phyloP scores from a whole-genome alignment of 2,329 filamentous ascomycete species.

The Graphilbum fragrans region DNA sequence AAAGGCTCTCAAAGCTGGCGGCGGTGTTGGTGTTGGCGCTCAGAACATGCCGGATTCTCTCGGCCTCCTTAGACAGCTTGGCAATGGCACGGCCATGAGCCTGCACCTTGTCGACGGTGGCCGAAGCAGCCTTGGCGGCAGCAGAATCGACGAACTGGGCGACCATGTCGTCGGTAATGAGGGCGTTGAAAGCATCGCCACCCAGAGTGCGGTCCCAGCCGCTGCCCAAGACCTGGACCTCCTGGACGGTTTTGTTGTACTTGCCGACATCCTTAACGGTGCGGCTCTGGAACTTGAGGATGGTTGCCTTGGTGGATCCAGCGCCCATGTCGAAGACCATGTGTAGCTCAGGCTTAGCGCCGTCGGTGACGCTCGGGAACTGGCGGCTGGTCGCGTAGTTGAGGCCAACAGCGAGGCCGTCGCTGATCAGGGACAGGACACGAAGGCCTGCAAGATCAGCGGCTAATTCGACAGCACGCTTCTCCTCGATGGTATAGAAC shows the following conservation, averaged over 20 bases:
- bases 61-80: slow-evolving; percentile 87
- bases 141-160: slow-evolving; percentile 61
- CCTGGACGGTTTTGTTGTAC: slow-evolving; percentile 93
- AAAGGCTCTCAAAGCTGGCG: slow-evolving; percentile 75
- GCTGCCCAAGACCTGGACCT: slow-evolving; percentile 76
- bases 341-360: slow-evolving; percentile 80
- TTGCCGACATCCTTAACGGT: slow-evolving; percentile 84
- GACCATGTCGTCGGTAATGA: slow-evolving; percentile 85
- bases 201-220: slow-evolving; percentile 87
- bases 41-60: slow-evolving; percentile 74
- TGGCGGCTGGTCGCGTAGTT: slow-evolving; percentile 90
- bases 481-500: slow-evolving; percentile 86
- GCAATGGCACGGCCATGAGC: slow-evolving; percentile 73
- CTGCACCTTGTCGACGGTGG: slow-evolving; percentile 52
- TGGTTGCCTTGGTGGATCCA: slow-evolving; percentile 80
- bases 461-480: slow-evolving; percentile 70
- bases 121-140: slow-evolving; percentile 51
- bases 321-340: slow-evolving; percentile 97
- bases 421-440: slow-evolving; percentile 73
- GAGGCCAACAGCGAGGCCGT: slow-evolving; percentile 82
- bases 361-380: slow-evolving; percentile 74
- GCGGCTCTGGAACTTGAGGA: slow-evolving; percentile 81
- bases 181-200: slow-evolving; percentile 75
- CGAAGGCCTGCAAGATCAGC: slow-evolving; percentile 81
- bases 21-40: slow-evolving; percentile 82